Conservation (phyloP, 306 rosid genomes). For the Prunus persica region DNA sequence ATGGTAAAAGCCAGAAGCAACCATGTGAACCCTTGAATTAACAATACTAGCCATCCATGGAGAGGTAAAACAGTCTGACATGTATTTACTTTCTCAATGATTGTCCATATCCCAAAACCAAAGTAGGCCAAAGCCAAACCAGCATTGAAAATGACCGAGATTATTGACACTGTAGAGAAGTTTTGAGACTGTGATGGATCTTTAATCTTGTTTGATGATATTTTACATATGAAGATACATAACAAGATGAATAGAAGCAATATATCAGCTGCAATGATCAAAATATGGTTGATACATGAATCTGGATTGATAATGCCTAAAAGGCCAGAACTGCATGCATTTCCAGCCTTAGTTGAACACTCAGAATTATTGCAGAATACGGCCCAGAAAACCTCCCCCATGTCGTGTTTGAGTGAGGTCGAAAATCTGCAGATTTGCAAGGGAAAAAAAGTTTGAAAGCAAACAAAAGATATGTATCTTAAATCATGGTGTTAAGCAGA, state of each 20-base stretch:
- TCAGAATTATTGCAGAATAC: slow-evolving; percentile 5
- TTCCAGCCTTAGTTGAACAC: slow-evolving; percentile 7
- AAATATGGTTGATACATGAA: slow-evolving; percentile 23
- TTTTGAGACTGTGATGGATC: neutral
- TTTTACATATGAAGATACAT: neutral
- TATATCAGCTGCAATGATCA: slow-evolving; percentile 13
- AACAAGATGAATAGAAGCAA: slow-evolving; percentile 23
- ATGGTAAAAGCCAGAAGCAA: slow-evolving; percentile 10
- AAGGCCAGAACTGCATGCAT: slow-evolving; percentile 5
- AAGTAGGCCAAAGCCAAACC: slow-evolving; percentile 28
- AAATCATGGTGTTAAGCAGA: neutral
- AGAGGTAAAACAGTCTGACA: slow-evolving; percentile 3
- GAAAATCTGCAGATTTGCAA: slow-evolving; percentile 1
- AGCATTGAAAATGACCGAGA: slow-evolving; percentile 12
- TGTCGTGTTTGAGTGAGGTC: neutral
- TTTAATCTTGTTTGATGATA: slow-evolving; percentile 4
- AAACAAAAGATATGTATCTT: neutral
- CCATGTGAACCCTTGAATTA: slow-evolving; percentile 27
- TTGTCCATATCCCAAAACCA: slow-evolving; percentile 24
- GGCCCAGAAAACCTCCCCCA: slow-evolving; percentile 11
- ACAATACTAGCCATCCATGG: slow-evolving; percentile 17
- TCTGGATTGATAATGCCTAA: slow-evolving; percentile 10
- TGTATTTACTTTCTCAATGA: slow-evolving; percentile 9
- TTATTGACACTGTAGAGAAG: neutral
- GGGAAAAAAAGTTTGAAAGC: neutral